phyloP scores from a whole-genome alignment of 2,329 filamentous ascomycete genomes.

The Pseudogymnoascus sp. region DNA sequence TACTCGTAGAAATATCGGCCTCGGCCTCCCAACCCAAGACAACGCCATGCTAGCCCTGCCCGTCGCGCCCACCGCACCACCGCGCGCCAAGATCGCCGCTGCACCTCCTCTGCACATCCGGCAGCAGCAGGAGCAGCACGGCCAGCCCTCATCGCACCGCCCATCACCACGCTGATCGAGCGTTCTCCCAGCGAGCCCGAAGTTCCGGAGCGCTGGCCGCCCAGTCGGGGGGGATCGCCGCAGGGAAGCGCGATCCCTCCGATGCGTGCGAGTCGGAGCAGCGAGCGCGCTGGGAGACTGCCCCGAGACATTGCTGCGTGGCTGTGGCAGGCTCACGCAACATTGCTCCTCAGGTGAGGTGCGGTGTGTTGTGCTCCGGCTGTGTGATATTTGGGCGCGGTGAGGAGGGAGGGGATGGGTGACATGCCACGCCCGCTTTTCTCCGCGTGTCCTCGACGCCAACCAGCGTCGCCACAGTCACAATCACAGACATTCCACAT shows the following conservation, averaged over 20 bases:
- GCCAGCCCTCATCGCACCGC: background rate
- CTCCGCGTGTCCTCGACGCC: background rate
- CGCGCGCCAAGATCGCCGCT: background rate
- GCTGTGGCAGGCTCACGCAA: background rate
- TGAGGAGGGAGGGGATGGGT: background rate
- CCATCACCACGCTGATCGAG: background rate
- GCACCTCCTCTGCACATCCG: background rate
- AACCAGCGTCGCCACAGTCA: background rate
- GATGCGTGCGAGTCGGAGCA: background rate
- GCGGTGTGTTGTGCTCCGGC: background rate
- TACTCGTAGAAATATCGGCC: background rate
- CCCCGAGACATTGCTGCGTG: background rate
- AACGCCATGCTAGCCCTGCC: background rate
- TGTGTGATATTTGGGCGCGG: background rate
- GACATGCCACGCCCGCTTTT: background rate
- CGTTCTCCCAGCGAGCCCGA: background rate
- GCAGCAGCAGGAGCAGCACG: background rate
- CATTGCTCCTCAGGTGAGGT: background rate
- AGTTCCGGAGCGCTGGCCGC: background rate
- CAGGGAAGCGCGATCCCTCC: background rate
- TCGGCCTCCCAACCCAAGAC: background rate
- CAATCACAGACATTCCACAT: background rate
- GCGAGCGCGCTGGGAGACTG: background rate
- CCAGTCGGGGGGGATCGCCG: background rate
- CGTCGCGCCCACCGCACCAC: background rate